Evolutionary conservation across 768 basidiomycete species (phyloP), one percentile per base, ranked within the genome.

Genomic region (Butyriboletus loyo): DNA sequence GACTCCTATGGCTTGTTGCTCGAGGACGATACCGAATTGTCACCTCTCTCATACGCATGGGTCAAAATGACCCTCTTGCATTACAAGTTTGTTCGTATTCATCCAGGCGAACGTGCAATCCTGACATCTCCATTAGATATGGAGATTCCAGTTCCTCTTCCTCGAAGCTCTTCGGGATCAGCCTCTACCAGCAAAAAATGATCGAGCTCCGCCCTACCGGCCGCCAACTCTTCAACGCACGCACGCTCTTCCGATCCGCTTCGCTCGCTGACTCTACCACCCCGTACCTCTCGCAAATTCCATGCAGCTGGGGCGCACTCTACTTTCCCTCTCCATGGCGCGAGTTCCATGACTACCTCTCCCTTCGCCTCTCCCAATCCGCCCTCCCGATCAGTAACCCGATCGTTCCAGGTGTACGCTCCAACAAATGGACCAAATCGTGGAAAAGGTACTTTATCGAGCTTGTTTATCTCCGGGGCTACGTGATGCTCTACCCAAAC

Each of bases 371-470:
- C n/a, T 77, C 82, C n/a, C 79, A 82, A 50, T 54, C 39, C 19
- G 38, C 47, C 19, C 31, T 61, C 10, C 67, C 54, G 51, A 34
- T 80, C 50, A 72, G 72, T 22, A 63, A 63, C 39, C 55, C 72
- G 38, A 74, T 93, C 58, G 89, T 93, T 25, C 89, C 87, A 0
- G 71, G 80, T 25, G 82, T 91, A 21, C 84, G 90, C 39, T 92
- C 89, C 30, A 93, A 89, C 73, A 71, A 75, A 30, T 94, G 92
- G 92, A 76, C 77, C 14, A 77, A 77, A 45, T 91, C 88, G 7
- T 94, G 92, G 92, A 94, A 94, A 69, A 85, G 85, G 55, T 92
- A 86, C 69, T 90, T 92, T 66, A 92, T 92, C 69, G 92, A 94
- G 68, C 76, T 93, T 49, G 83, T 82, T 37, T 89, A 85, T 67